Percentiles rank a stretch among this genome's conserved stretches.
Evolutionary conservation across 495 filamentous ascomycete species (phyloP).

Genomic region (Cenococcum geophilum): DNA sequence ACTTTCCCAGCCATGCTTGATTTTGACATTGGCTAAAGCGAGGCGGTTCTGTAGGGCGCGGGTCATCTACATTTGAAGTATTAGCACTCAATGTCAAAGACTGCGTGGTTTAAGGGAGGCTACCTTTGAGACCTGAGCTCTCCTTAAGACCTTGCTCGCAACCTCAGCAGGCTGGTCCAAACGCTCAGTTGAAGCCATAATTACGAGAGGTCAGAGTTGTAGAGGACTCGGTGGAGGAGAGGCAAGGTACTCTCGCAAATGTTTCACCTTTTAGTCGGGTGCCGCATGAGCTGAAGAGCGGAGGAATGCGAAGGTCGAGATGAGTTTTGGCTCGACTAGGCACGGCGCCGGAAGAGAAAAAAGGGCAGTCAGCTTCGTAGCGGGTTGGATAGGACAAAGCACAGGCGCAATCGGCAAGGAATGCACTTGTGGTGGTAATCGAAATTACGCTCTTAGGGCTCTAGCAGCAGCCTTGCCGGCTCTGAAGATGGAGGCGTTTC

Average conservation of each 20-base stretch:
- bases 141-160: conserved; percentile 61
- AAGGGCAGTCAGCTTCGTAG: neutral
- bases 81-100: conserved; percentile 26
- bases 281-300: conserved; percentile 23
- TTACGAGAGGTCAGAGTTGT: conserved; percentile 6
- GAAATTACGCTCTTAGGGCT: neutral
- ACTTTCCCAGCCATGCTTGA: conserved; percentile 81
- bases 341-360: conserved; percentile 3
- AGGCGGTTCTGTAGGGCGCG: conserved; percentile 84
- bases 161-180: conserved; percentile 54
- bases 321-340: neutral
- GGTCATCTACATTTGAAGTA: conserved; percentile 60
- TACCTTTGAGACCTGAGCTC: conserved; percentile 83
- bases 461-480: neutral
- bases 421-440: neutral
- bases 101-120: conserved; percentile 22
- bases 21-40: conserved; percentile 93
- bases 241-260: conserved; percentile 15
- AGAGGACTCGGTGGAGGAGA: conserved; percentile 11
- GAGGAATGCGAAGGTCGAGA: conserved; percentile 19
- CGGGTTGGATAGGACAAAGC: neutral
- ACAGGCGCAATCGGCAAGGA: neutral
- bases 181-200: conserved; percentile 34
- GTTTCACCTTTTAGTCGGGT: conserved; percentile 22
- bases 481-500: neutral